Conservation (phyloP, 208 protist species). For the Trypanosoma platydactyli region DNA sequence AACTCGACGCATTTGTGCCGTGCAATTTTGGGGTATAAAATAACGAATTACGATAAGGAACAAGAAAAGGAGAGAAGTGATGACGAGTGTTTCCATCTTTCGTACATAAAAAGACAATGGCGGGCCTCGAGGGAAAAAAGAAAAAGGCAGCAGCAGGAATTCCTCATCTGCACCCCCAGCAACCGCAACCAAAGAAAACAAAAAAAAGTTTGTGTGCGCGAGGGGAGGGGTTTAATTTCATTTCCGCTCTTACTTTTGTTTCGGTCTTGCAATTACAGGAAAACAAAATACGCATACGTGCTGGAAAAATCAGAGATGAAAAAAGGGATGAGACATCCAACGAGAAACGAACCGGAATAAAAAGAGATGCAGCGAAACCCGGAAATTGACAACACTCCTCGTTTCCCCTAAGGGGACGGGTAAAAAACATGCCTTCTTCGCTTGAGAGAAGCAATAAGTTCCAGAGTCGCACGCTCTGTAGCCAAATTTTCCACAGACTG, state of each 20-base stretch:
- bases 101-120: too few species aligned
- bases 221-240: too few species aligned
- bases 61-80: slow-evolving; percentile 9
- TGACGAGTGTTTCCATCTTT: too few species aligned
- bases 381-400: not conserved
- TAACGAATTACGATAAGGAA: slow-evolving; percentile 4
- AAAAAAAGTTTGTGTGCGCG: too few species aligned
- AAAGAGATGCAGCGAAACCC: not conserved
- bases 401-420: not conserved
- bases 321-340: not conserved
- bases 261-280: too few species aligned
- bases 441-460: slow-evolving; percentile 47
- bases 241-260: too few species aligned
- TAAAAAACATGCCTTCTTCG: slow-evolving; percentile 16
- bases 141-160: too few species aligned
- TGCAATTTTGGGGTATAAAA: not conserved
- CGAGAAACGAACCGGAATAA: not conserved
- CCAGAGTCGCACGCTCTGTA: slow-evolving; percentile 41
- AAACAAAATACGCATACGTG: too few species aligned
- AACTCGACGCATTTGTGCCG: not conserved
- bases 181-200: too few species aligned
- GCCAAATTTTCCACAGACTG: slow-evolving; percentile 53
- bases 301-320: too few species aligned
- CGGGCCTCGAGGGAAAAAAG: too few species aligned
- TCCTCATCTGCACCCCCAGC: too few species aligned